Evolutionary conservation across 768 basidiomycete species (phyloP).

Genomic region (Suillus fuscotomentosus): DNA sequence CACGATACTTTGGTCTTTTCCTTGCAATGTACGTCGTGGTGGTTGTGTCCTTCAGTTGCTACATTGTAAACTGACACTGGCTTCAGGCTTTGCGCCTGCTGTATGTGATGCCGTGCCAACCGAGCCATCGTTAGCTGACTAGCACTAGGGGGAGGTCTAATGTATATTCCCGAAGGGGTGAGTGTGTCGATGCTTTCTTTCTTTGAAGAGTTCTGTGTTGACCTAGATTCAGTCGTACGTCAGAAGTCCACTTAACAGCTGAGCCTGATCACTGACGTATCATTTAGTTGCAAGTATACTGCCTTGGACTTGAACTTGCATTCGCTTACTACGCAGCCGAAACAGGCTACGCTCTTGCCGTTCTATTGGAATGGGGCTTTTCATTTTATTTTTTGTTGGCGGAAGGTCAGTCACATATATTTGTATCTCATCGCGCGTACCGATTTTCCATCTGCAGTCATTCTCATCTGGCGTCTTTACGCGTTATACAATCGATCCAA

Average conservation of each 20-base stretch:
- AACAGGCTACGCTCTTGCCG: not conserved
- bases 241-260: not conserved
- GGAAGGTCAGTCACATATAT: not conserved
- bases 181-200: not conserved
- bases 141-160: not conserved
- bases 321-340: not conserved
- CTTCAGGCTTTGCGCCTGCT: not conserved
- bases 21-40: not conserved
- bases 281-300: not conserved
- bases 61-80: not conserved
- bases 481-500: not conserved
- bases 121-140: not conserved
- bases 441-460: not conserved
- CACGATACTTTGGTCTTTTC: not conserved
- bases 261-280: not conserved
- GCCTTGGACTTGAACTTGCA: not conserved
- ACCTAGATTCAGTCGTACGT: not conserved
- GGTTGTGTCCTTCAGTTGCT: not conserved
- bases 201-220: not conserved
- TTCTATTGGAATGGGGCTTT: not conserved
- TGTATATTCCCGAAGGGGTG: not conserved
- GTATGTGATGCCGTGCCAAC: not conserved
- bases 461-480: slow-evolving; percentile 1
- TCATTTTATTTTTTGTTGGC: not conserved
- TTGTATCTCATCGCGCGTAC: too few relatives aligned